phyloP scores from a whole-genome alignment of 2,329 filamentous ascomycete genomes.

The Didymella arachidicola region DNA sequence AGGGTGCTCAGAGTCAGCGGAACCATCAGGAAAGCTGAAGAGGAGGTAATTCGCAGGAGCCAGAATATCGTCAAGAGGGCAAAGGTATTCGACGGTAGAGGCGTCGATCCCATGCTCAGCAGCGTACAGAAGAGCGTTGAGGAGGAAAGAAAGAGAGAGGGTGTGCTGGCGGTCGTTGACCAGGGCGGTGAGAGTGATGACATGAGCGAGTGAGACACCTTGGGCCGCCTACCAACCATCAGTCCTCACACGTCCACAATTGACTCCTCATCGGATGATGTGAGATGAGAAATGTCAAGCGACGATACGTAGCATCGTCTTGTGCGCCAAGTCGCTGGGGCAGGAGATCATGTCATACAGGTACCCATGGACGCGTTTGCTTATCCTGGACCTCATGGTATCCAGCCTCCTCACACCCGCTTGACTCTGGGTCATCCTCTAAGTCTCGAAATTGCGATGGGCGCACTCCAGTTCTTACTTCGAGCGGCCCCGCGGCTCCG shows the following conservation, averaged over 20 bases:
- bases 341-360: not conserved
- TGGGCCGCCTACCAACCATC: not conserved
- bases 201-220: slow-evolving; percentile 30
- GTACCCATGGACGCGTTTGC: not conserved
- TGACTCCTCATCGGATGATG: not conserved
- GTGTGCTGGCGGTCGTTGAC: slow-evolving; percentile 25
- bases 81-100: slow-evolving; percentile 54
- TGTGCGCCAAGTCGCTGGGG: not conserved
- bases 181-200: slow-evolving; percentile 28
- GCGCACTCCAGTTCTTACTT: too few relatives aligned
- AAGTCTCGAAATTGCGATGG: too few relatives aligned
- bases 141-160: slow-evolving; percentile 11
- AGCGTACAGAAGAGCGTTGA: slow-evolving; percentile 18
- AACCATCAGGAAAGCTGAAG: slow-evolving; percentile 90
- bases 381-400: not conserved
- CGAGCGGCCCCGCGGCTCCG: too few relatives aligned
- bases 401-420: too few relatives aligned
- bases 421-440: too few relatives aligned
- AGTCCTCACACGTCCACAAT: not conserved
- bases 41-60: slow-evolving; percentile 84
- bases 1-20: slow-evolving; percentile 87
- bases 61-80: slow-evolving; percentile 74
- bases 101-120: slow-evolving; percentile 10
- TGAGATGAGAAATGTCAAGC: not conserved
- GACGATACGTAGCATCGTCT: not conserved